Base-by-base conservation (phyloP, 768 basidiomycete species). In the Tulasnella sp. region DNA sequence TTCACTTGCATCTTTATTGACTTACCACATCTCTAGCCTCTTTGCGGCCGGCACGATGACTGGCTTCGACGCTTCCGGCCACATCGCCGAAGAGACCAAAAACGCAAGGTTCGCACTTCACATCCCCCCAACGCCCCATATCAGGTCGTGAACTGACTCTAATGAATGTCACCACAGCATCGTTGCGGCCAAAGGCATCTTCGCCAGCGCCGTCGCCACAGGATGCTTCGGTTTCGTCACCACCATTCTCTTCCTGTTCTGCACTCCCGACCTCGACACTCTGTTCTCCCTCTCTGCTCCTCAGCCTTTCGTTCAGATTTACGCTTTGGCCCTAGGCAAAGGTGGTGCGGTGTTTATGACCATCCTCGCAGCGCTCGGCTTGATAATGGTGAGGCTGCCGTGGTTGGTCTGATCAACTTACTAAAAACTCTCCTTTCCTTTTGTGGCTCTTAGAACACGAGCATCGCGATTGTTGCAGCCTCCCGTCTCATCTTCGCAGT, bases 401-500 rank as follows among this genome's bases (percentile, higher is more conserved):
- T n/a, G 9, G 7, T 62, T 70, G 5, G 39, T 29, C 67, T 11
- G 1, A 41, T n/a, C 0, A 42, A 1, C 7, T 1, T n/a, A 3
- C 35, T 41, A 32, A 34, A 1, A 19, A 63, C 6, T 59, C 36
- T 40, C 19, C 1, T 59, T 32, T 29, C 26, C 22, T 29, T 29
- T 2, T 7, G 35, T 40, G n/a, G n/a, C 29, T 6, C 19, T n/a
- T 65, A 93, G 90, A 95, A 91, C 79, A 94, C 94, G 0, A 92
- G 89, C 75, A 86, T 95, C 59, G 87, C 91, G 19, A 88, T 96
- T 72, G 92, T 95, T 22, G 94, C 95, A 1, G 87, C 93, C 14
- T 95, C 93, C 14, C 87, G 94, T 4, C 85, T 97, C 34, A 85
- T 97, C 44, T 97, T 91, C 77, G 95, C 94, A 9, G 90, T 97